phyloP scores from a whole-genome alignment of 2,329 filamentous ascomycete genomes.

The Ophiocordyceps camponoti-saundersi region DNA sequence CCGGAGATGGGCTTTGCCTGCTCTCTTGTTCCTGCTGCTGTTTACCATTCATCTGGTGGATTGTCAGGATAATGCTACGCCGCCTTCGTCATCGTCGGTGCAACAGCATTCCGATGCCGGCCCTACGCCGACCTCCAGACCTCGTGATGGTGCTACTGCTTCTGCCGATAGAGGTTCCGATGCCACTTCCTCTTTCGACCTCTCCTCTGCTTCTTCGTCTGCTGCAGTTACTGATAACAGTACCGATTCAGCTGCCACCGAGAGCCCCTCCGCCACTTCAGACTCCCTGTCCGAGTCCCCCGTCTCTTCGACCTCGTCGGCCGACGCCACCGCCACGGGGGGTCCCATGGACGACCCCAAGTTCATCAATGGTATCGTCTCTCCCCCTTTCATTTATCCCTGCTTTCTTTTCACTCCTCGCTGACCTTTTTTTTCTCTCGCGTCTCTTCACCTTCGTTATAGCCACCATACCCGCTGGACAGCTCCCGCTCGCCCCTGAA shows the following conservation, averaged over 20 bases:
- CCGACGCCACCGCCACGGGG: conserved; percentile 4
- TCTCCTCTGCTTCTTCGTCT: background rate
- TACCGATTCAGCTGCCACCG: background rate
- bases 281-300: background rate
- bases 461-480: conserved; percentile 29
- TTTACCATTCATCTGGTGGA: conserved; percentile 16
- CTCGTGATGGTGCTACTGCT: background rate
- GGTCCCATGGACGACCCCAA: conserved; percentile 9
- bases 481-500: conserved; percentile 54
- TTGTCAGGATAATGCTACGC: conserved; percentile 15
- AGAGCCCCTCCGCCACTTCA: background rate
- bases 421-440: no score
- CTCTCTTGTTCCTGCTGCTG: conserved; percentile 18
- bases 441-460: background rate
- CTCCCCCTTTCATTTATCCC: background rate
- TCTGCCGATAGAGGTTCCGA: background rate
- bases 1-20: conserved; percentile 16
- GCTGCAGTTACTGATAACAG: background rate
- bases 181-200: background rate
- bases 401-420: conserved; percentile 1
- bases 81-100: background rate
- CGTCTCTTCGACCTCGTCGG: background rate
- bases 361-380: conserved; percentile 15
- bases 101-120: background rate
- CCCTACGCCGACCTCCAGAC: background rate